Conservation (phyloP, 225 moss, liverwort and hornwort species). For the Polytrichum formosum region DNA sequence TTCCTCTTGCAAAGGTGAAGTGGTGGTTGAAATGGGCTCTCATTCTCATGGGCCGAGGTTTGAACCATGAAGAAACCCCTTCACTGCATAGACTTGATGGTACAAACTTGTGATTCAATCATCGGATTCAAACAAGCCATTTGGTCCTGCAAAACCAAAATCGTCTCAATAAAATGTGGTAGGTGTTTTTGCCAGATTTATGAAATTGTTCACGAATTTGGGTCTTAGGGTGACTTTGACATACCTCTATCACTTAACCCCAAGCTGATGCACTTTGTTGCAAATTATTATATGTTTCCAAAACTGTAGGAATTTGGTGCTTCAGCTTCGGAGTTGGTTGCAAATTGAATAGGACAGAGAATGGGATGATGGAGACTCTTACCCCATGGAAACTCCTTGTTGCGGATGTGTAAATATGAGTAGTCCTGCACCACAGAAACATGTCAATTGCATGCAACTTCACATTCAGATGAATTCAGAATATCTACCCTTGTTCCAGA, state of each 20-base stretch:
- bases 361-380: conserved; percentile 1
- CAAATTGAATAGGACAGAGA: background rate
- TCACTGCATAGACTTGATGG: background rate
- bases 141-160: conserved; percentile 13
- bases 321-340: background rate
- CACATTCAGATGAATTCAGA: too few relatives aligned
- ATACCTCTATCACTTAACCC: background rate
- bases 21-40: too few relatives aligned
- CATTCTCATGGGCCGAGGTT: too few relatives aligned
- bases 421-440: conserved; percentile 21
- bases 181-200: background rate
- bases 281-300: background rate
- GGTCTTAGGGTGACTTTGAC: background rate
- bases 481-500: too few relatives aligned
- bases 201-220: background rate
- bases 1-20: too few relatives aligned
- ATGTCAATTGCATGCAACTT: background rate
- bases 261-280: background rate
- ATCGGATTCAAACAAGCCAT: conserved; percentile 41
- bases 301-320: background rate
- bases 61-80: too few relatives aligned
- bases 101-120: conserved; percentile 18
- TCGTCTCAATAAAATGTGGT: too few relatives aligned
- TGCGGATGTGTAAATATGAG: conserved; percentile 52
- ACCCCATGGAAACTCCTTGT: conserved; percentile 57